Conservation (phyloP, 2,329 filamentous ascomycete species). For the Chrysoporthe puriensis region DNA sequence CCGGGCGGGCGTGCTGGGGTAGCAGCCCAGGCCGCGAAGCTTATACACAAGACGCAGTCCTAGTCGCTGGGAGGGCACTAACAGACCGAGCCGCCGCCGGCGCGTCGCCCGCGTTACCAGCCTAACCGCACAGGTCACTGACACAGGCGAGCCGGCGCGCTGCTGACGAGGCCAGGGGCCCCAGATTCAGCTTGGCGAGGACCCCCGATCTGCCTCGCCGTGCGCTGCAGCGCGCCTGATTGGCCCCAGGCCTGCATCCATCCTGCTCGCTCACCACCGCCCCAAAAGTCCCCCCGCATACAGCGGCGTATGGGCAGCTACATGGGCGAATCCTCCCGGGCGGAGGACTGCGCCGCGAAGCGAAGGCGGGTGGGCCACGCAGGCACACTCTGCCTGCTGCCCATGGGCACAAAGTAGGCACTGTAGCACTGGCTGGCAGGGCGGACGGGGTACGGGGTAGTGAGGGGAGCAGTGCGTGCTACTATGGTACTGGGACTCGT, state of each 20-base stretch:
- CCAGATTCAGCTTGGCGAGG: neutral
- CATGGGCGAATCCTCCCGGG: neutral
- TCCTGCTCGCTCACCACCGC: conserved; percentile 7
- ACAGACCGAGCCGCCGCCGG: neutral
- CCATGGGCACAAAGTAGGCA: too few relatives aligned
- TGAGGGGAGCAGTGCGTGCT: too few relatives aligned
- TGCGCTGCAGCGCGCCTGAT: conserved; percentile 16
- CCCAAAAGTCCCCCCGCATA: neutral
- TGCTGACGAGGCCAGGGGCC: neutral
- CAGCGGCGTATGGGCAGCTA: neutral
- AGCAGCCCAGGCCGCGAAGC: neutral
- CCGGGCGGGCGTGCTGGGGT: too few relatives aligned
- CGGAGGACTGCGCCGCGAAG: neutral
- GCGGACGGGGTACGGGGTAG: too few relatives aligned
- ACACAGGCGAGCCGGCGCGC: neutral
- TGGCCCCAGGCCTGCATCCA: conserved; percentile 17
- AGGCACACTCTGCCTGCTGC: neutral
- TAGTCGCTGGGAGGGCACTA: neutral
- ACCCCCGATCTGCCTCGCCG: conserved; percentile 20
- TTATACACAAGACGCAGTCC: neutral
- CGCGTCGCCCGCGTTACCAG: neutral
- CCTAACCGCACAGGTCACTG: neutral
- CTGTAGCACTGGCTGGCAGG: too few relatives aligned
- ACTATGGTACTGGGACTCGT: neutral
- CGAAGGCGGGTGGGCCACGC: neutral